These are phyloP conservation scores for Starmera dryadoides DNA, from an alignment of 805 yeast species.

Conservation along the genomic window DNA sequence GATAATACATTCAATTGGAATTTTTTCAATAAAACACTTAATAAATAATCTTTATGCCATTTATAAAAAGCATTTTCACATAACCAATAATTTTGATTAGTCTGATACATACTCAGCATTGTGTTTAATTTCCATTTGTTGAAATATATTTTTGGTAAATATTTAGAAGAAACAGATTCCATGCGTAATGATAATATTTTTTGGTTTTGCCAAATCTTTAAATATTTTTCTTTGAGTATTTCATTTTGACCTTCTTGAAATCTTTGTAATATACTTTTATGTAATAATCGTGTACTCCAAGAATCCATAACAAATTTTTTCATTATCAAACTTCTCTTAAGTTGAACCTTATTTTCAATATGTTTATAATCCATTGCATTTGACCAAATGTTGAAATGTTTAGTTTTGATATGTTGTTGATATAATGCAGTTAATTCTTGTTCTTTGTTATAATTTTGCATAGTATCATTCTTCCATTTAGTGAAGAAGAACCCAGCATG, in stretches of 20 bases:
- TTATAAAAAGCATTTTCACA: background rate
- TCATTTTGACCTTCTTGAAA: background rate
- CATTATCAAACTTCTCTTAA: conserved; percentile 4
- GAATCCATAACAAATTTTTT: conserved; percentile 8
- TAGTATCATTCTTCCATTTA: conserved; percentile 13
- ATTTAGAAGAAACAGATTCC: background rate
- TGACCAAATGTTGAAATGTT: conserved; percentile 6
- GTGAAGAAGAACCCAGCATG: conserved; percentile 19
- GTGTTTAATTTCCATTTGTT: conserved; percentile 8
- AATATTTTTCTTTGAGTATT: background rate
- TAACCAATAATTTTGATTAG: background rate
- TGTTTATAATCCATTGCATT: conserved; percentile 1
- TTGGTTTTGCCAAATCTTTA: conserved; percentile 9
- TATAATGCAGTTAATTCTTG: background rate
- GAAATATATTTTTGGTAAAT: background rate
- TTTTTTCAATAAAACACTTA: background rate
- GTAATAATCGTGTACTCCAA: conserved; percentile 10
- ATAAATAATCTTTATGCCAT: conserved; percentile 8
- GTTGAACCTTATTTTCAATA: conserved; percentile 5
- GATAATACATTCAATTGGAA: background rate
- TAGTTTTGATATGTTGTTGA: background rate
- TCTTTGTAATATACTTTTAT: conserved; percentile 2
- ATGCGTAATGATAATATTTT: background rate
- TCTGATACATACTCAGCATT: background rate
- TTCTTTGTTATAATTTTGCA: background rate